Percentiles rank a stretch among this genome's conserved stretches.
Evolutionary conservation across 306 rosid species (phyloP).

Genomic region (Dryas octopetala): DNA sequence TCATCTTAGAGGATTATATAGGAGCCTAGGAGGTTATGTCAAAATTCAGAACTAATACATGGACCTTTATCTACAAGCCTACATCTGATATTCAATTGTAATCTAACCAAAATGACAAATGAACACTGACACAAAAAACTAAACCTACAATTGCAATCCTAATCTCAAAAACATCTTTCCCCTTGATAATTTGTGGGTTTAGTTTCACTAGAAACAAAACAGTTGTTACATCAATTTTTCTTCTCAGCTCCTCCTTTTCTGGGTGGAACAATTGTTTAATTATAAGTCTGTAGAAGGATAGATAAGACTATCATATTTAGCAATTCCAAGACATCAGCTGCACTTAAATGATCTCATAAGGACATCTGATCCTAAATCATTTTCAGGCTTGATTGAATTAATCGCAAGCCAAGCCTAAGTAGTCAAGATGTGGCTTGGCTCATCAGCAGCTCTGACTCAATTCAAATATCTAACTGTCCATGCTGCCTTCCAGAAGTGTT

Average conservation of each 20-base stretch:
- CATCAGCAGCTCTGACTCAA: background rate
- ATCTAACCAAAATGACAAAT: background rate
- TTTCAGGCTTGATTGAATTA: background rate
- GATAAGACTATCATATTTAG: background rate
- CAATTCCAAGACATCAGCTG: background rate
- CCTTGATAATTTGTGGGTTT: background rate
- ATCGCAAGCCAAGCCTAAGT: background rate
- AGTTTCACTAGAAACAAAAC: background rate
- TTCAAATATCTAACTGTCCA: background rate
- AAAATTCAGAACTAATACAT: background rate
- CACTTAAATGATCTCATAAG: background rate
- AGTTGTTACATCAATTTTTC: background rate
- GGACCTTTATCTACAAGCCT: background rate
- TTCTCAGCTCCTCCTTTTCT: too few relatives aligned
- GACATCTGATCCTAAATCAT: background rate
- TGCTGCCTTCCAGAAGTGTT: background rate
- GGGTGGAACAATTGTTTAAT: background rate
- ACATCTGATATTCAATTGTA: background rate
- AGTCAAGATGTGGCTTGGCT: conserved; percentile 5
- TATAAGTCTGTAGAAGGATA: too few relatives aligned
- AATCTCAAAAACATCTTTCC: too few relatives aligned
- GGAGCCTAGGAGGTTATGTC: background rate
- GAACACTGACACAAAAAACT: background rate
- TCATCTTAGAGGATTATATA: background rate
- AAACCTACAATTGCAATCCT: background rate